Conservation (phyloP, 2,329 filamentous ascomycete genomes). For the Gaeumannomyces sp. region DNA sequence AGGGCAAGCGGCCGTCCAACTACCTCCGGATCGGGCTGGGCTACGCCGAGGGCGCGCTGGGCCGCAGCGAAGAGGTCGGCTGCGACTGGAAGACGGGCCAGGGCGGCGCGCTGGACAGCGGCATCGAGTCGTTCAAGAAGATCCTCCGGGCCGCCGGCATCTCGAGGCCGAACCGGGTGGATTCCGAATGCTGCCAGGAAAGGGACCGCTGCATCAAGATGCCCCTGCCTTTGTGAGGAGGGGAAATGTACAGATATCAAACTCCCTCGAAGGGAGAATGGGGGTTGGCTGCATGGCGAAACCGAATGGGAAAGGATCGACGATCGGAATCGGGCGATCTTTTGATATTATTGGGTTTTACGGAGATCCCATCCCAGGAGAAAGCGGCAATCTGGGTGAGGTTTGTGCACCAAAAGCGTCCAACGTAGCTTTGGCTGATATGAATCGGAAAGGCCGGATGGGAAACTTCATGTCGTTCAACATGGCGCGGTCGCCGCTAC, state of each 20-base stretch:
- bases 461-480: background rate
- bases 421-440: too few species aligned
- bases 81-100: background rate
- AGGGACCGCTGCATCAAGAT: background rate
- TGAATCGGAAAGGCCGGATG: background rate
- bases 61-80: background rate
- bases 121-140: background rate
- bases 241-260: background rate
- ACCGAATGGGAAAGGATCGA: background rate
- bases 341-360: background rate
- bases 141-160: background rate
- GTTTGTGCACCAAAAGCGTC: too few species aligned
- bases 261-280: background rate
- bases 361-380: background rate
- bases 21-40: background rate
- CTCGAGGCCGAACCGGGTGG: background rate
- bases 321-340: background rate
- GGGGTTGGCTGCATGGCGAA: background rate
- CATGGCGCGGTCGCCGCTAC: background rate
- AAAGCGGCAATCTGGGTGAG: too few species aligned
- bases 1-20: background rate
- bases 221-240: background rate
- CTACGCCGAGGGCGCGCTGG: background rate
- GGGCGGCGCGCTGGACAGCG: background rate
- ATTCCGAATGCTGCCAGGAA: background rate